phyloP scores from a whole-genome alignment of 164 flowering plant genomes.

The Sextonia rubra region DNA sequence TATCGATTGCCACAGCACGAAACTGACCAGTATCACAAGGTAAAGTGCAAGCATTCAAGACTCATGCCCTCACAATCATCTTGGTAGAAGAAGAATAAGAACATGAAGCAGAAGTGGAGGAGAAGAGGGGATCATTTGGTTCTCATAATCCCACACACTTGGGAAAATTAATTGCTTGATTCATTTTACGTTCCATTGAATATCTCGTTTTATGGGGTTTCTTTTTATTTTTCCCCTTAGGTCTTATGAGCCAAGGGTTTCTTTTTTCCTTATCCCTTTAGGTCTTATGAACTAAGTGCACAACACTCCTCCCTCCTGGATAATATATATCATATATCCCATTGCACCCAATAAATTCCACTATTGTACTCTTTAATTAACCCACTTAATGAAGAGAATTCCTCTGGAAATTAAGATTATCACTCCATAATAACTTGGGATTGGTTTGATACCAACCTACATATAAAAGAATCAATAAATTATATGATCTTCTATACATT shows the following conservation, averaged over 20 bases:
- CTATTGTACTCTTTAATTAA: neutral
- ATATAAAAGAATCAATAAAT: no score
- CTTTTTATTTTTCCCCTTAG: no score
- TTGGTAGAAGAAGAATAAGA: neutral
- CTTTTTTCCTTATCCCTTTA: neutral
- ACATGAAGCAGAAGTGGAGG: neutral
- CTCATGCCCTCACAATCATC: neutral
- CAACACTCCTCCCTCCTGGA: neutral
- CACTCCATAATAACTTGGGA: no score
- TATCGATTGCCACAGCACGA: slow-evolving; percentile 91
- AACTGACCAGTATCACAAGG: slow-evolving; percentile 78
- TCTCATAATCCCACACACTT: neutral
- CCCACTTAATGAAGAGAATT: neutral
- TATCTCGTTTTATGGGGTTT: neutral
- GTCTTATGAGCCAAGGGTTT: neutral
- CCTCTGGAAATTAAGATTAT: neutral
- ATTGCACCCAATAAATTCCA: neutral
- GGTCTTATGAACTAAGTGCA: neutral
- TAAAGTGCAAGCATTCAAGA: slow-evolving; percentile 16
- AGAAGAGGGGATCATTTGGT: neutral
- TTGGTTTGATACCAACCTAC: no score
- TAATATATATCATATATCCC: neutral
- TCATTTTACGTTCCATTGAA: no score
- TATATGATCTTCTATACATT: neutral
- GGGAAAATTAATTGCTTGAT: neutral